Base-by-base conservation (phyloP, 768 basidiomycete species). In the Mycena chlorophos region DNA sequence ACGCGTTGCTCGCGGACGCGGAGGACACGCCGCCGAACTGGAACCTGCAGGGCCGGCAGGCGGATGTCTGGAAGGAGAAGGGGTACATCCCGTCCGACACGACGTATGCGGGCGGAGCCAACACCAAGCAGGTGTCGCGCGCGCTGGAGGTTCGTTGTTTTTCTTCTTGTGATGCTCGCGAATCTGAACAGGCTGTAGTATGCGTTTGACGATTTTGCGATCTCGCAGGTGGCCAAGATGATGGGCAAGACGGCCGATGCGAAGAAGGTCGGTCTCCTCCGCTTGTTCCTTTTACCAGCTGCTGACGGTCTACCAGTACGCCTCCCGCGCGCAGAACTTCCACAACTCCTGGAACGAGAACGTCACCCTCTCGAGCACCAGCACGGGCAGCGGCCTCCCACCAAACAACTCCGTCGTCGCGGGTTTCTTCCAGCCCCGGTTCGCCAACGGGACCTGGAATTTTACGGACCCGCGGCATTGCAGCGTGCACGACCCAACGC, bases 381-480 rank as follows among this genome's bases (percentile, higher is more conserved):
- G 71, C 12, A 69, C 66, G 13, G 70, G 79, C 28, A 63, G 71
- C 27, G n/a, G n/a, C 40, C n/a, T n/a, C n/a, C n/a, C n/a, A n/a
- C n/a, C n/a, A n/a, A n/a, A n/a, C n/a, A n/a, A n/a, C n/a, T n/a
- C n/a, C n/a, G 22, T 8, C 40, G 75, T 85, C 22, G 61, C 69
- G 3, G 85, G 85, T 1, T 83, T 87, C 78, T n/a, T 23, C 20
- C 53, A 86, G 83, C 83, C 79, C 5, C 75, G 79, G 17, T 81
- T 80, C 51, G 73, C 75, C 1, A 76, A 83, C 60, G 84, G 85
- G 3, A 78, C 77, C 0, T 87, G 80, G 69, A 82, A 80, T 63
- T 84, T 77, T 56, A 87, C 85, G 1, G 85, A 87, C 65, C 85
- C 85, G 3, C 71, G 85, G 31, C 84, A 86, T 63, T 87, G 85